Percentiles rank a stretch among this genome's conserved stretches.
Evolutionary conservation across 768 basidiomycete species (phyloP).

Genomic region (Mycena filopes): DNA sequence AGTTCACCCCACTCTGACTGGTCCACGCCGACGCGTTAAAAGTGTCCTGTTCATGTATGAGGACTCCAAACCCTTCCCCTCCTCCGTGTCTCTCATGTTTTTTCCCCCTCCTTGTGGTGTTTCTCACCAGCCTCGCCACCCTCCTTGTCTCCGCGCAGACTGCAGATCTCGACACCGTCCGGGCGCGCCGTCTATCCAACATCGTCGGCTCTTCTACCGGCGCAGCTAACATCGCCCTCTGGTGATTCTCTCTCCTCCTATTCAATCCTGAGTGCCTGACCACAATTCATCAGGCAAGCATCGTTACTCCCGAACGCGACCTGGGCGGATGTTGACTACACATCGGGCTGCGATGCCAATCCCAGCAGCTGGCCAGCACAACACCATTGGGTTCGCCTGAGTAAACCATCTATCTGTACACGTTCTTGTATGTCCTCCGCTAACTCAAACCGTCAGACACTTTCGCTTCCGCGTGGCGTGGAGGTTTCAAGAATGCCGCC

Average conservation of each 20-base stretch:
- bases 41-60: too few relatives aligned
- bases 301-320: constrained; percentile 48
- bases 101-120: neutral
- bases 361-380: constrained; percentile 70
- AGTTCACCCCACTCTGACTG: too few relatives aligned
- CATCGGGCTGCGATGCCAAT: constrained; percentile 60
- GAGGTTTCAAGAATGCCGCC: constrained; percentile 52
- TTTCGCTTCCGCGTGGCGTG: constrained; percentile 63
- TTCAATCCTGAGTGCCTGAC: neutral
- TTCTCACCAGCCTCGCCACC: constrained; percentile 7
- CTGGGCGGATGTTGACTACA: constrained; percentile 64
- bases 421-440: neutral
- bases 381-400: constrained; percentile 59
- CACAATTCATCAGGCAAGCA: constrained; percentile 39
- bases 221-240: constrained; percentile 50
- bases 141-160: constrained; percentile 20
- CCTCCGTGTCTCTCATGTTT: neutral
- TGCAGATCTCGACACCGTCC: constrained; percentile 49
- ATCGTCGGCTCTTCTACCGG: constrained; percentile 54
- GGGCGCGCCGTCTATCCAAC: constrained; percentile 48
- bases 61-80: too few relatives aligned
- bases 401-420: constrained; percentile 40
- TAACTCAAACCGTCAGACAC: constrained; percentile 45
- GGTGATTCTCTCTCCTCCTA: constrained; percentile 41
- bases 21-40: too few relatives aligned